Evolutionary conservation across 2,329 filamentous ascomycete species (phyloP).

Genomic region (Sordariomycetes sp.): DNA sequence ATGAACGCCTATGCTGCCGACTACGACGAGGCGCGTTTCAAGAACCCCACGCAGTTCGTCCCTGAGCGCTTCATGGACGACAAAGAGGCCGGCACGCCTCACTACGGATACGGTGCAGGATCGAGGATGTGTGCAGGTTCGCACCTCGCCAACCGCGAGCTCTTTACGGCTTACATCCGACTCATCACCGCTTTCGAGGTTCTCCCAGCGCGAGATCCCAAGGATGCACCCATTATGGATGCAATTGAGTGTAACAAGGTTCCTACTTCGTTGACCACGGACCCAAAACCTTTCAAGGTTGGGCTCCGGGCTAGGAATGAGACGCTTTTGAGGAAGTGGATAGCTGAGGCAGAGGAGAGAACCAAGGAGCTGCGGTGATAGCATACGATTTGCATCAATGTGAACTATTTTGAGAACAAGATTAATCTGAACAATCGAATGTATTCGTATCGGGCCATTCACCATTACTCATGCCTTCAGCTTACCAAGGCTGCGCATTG

Average conservation of each 20-base stretch:
- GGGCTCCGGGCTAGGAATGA: conserved; percentile 40
- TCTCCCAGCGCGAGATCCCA: conserved; percentile 30
- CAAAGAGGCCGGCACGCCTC: conserved; percentile 44
- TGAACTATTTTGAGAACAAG: no score
- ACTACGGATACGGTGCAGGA: conserved; percentile 55
- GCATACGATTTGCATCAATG: no score
- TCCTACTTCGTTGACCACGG: conserved; percentile 49
- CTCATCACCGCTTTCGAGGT: conserved; percentile 51
- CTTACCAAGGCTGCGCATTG: no score
- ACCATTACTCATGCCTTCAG: no score
- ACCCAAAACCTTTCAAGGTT: conserved; percentile 55
- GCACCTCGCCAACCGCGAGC: conserved; percentile 53
- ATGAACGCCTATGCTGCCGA: conserved; percentile 73
- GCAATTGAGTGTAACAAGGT: conserved; percentile 46
- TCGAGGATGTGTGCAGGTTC: conserved; percentile 55
- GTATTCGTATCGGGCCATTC: no score
- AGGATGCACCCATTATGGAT: conserved; percentile 41
- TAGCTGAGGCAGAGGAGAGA: conserved; percentile 39
- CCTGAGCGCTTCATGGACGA: conserved; percentile 61
- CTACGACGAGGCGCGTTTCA: conserved; percentile 62
- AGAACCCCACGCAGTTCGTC: conserved; percentile 51
- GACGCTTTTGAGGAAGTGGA: conserved; percentile 38
- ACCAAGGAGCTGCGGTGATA: no score
- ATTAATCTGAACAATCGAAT: no score
- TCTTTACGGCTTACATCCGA: conserved; percentile 51